Evolutionary conservation across 495 filamentous ascomycete genomes (phyloP), one percentile per base, ranked within the genome.

Genomic region (Monascus purpureus): DNA sequence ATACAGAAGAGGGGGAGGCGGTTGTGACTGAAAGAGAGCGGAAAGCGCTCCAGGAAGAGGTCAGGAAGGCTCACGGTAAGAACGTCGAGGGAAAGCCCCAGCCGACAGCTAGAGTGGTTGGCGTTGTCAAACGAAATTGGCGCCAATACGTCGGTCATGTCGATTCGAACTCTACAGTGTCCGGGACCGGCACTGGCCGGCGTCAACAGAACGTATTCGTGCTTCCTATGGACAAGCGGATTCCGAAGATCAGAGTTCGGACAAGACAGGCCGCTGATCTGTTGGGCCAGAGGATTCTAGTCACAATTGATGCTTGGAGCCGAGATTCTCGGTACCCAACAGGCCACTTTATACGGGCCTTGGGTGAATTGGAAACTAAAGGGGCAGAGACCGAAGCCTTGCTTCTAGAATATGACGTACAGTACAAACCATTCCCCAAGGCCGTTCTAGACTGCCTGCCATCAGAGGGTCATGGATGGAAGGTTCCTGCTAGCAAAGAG

Each of bases 401-500:
- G 26, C 63, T 97, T 1, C 67, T 97, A 2, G 90, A 97, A 50
- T 93, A 85, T 46, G 92, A 96, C 50, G 88, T 97, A 16, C 90
- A 97, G 48, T 97, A 97, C 55, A 75, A 88, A 32, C 92, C 90
- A 3, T 97, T 97, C 57, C 88, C 90, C 6, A 94, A 92, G 52
- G 77, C 81, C 1, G 88, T 97, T 14, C 51, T 96, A 27, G 86
- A 96, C 53, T 97, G 90, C 49, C 65, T 97, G 32, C 90, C 90
- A 3, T 55, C 66, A 23, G 85, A 96, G 53, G 92, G 92, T 12
- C 92, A 96, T 43, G 78, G 84, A 46, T 97, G 90, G 90, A 82
- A 59, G 48, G 88, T 96, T 4, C 90, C 90, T 6, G 55, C 61
- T 6, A 79, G 68, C 40, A 74, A 60, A 19, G 73, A 80, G 11